A percentile compares a stretch with the other conserved stretches of the same genome.
Conservation (phyloP, 768 basidiomycete genomes). For the Gymnopilus junonius region DNA sequence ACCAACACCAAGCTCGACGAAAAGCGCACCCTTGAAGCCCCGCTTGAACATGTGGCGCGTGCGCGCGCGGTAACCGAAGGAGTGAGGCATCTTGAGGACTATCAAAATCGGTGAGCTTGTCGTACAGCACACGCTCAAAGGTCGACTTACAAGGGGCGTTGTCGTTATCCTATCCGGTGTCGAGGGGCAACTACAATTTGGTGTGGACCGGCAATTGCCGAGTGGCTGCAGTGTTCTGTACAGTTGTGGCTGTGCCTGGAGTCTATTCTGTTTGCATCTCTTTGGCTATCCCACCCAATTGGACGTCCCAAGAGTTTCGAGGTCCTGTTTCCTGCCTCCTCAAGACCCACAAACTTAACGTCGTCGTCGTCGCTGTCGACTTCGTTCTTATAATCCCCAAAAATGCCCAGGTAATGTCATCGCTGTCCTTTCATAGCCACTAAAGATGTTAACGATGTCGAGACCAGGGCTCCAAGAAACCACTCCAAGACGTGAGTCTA, state of each 20-base stretch:
- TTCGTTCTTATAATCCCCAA: slow-evolving; percentile 56
- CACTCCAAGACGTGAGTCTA: slow-evolving; percentile 92
- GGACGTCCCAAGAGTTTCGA: slow-evolving; percentile 6
- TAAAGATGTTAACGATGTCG: slow-evolving; percentile 36
- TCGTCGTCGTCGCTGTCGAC: slow-evolving; percentile 32
- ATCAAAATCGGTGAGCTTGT: slow-evolving; percentile 9
- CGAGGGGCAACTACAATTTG: slow-evolving; percentile 31
- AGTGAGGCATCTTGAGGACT: slow-evolving; percentile 97
- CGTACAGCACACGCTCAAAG: slow-evolving; percentile 7
- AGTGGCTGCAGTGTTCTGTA: slow-evolving; percentile 69
- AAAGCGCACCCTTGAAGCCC: slow-evolving; percentile 89
- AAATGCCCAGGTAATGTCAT: slow-evolving; percentile 82
- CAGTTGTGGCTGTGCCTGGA: slow-evolving; percentile 54
- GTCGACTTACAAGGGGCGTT: slow-evolving; percentile 53
- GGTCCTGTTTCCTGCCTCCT: slow-evolving; percentile 21
- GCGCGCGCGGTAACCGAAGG: slow-evolving; percentile 99
- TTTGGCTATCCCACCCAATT: slow-evolving; percentile 34
- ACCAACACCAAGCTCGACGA: slow-evolving; percentile 7
- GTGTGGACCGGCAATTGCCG: slow-evolving; percentile 55
- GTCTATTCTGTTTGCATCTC: slow-evolving; percentile 41
- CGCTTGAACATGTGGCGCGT: slow-evolving; percentile 99
- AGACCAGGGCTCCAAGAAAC: slow-evolving; percentile 83
- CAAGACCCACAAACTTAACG: slow-evolving; percentile 17
- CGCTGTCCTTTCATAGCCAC: slow-evolving; percentile 16
- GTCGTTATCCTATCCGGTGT: slow-evolving; percentile 51